Percentiles rank a stretch among this genome's conserved stretches.
phyloP scores from a whole-genome alignment of 768 basidiomycete genomes.

The Russula emetica region DNA sequence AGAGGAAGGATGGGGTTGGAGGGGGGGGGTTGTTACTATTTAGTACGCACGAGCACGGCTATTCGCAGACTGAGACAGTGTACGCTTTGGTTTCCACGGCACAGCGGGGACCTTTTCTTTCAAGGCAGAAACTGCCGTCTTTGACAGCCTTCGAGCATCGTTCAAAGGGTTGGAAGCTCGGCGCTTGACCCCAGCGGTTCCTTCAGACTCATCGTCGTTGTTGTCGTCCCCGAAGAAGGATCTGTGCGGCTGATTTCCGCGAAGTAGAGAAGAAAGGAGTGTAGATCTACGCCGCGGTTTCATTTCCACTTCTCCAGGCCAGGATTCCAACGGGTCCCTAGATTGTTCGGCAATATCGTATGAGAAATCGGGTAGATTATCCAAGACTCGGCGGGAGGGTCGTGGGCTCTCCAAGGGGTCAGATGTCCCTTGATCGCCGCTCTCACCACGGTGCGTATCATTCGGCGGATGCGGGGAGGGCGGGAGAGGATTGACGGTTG shows the following conservation, averaged over 20 bases:
- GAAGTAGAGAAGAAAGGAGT: constrained; percentile 16
- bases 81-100: constrained; percentile 17
- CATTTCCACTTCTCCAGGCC: constrained; percentile 21
- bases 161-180: neutral
- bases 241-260: constrained; percentile 18
- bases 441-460: neutral
- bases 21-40: no score
- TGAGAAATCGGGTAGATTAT: constrained; percentile 9
- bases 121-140: constrained; percentile 13
- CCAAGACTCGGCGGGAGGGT: neutral
- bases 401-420: neutral
- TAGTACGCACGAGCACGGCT: constrained; percentile 17
- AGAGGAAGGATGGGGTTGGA: no score
- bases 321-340: constrained; percentile 15
- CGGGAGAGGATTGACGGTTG: neutral
- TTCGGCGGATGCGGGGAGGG: neutral
- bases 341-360: constrained; percentile 4
- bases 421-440: neutral
- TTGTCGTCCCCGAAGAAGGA: constrained; percentile 18
- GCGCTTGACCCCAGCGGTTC: neutral
- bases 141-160: constrained; percentile 6
- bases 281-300: constrained; percentile 20
- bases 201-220: neutral
- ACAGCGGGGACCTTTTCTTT: constrained; percentile 16
- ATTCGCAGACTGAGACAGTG: constrained; percentile 17